Base-by-base conservation (phyloP, 495 filamentous ascomycete species). In the Lasiosphaeria ovina region DNA sequence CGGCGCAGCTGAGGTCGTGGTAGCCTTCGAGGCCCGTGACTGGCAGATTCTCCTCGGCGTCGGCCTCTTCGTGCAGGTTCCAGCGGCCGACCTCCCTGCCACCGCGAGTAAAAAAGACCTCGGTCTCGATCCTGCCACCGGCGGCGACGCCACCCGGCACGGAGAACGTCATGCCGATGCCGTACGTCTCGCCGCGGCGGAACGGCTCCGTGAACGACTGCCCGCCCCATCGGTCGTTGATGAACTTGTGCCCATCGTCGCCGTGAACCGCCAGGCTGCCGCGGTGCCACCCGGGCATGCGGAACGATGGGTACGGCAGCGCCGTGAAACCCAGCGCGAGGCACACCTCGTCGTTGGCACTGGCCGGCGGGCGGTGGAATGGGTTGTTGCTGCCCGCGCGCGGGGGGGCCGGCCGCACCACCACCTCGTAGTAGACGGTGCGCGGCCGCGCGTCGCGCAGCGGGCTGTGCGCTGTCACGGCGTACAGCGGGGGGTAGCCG, bases 251-350 rank as follows among this genome's bases (percentile, higher is more conserved):
- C 10, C 93, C 93, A 71, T 98, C 93, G 69, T 98, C 93, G 3
- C 89, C 89, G 65, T 96, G 94, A 10, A 97, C 87, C 6, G 82
- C 93, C n/a, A 97, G 67, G 50, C 87, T 89, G 2, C 84, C 92
- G 35, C 93, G 79, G 69, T 98, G 87, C 93, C 93, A 97, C 3
- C 93, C 93, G 0, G 93, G 93, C 57, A 94, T 82, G 47, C 93
- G 83, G 82, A 92, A 97, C 0, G 82, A 79, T 0, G 93, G 93
- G 72, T 96, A 97, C 17, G 93, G 93, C 51, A 86, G 83, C 1
- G 89, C 92, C 1, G 77, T 77, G 73, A 87, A 96, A 4, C 93
- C 93, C 8, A 98, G 72, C 0, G 91, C 86, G 11, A 97, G 72
- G 8, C 85, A 80, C 56, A 86, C 83, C 33, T 87, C 83, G 61